Conservation (phyloP, 116 monocot genomes). For the Posidonia oceanica region DNA sequence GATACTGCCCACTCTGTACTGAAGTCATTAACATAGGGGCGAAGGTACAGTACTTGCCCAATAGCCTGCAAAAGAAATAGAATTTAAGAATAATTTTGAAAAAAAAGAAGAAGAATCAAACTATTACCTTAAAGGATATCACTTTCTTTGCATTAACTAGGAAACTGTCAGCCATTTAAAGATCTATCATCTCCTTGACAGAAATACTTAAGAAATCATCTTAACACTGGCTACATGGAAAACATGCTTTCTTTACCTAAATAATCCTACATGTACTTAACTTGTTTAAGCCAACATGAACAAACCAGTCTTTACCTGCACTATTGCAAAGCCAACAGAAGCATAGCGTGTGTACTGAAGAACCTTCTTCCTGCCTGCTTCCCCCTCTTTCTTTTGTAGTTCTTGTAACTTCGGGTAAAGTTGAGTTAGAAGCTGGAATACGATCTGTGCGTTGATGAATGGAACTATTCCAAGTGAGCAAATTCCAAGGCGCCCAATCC, state of each 20-base stretch:
- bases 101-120: not conserved
- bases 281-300: too few species aligned
- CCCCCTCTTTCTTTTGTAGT: conserved; percentile 92
- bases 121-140: not conserved
- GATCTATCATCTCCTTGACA: too few species aligned
- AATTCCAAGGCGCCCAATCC: conserved; percentile 88
- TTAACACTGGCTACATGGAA: too few species aligned
- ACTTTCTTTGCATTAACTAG: too few species aligned
- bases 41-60: conserved; percentile 89
- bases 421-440: conserved; percentile 94
- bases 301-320: conserved; percentile 45
- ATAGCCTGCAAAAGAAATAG: conserved; percentile 48
- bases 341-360: conserved; percentile 97
- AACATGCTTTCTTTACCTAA: too few species aligned
- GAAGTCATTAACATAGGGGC: conserved; percentile 87
- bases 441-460: conserved; percentile 95
- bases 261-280: too few species aligned
- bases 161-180: too few species aligned
- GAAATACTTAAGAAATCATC: too few species aligned
- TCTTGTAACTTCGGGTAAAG: conserved; percentile 97
- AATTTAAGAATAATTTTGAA: not conserved
- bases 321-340: conserved; percentile 95
- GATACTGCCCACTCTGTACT: conserved; percentile 80
- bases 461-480: conserved; percentile 95
- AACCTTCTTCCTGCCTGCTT: conserved; percentile 96